phyloP scores from a whole-genome alignment of 371 early-diverging fungal genomes.

The Vavraia culicis region DNA sequence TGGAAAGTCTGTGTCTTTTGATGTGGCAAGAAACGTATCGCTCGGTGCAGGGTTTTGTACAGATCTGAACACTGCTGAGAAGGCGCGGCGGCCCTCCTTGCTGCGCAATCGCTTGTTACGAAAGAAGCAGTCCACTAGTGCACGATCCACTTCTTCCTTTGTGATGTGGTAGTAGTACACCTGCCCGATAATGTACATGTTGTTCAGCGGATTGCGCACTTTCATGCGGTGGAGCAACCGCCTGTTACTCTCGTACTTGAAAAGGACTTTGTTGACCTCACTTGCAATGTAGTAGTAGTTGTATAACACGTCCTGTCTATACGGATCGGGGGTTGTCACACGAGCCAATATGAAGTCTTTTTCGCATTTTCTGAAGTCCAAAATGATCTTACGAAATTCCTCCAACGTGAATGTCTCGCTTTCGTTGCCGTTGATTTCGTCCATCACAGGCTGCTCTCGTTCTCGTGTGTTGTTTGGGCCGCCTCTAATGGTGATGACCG shows the following conservation, averaged over 20 bases:
- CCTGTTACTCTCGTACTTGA: slow-evolving; percentile 48
- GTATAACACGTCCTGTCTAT: slow-evolving; percentile 45
- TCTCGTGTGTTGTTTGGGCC: slow-evolving; percentile 35
- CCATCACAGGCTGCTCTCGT: slow-evolving; percentile 29
- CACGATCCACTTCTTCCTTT: slow-evolving; percentile 32
- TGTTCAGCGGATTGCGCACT: slow-evolving; percentile 57
- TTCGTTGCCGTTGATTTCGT: slow-evolving; percentile 46
- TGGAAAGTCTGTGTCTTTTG: no score
- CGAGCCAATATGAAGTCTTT: slow-evolving; percentile 57
- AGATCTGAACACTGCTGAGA: slow-evolving; percentile 27
- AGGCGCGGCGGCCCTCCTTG: no score
- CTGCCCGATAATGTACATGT: slow-evolving; percentile 54
- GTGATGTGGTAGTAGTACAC: slow-evolving; percentile 49
- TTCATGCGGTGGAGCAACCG: slow-evolving; percentile 52
- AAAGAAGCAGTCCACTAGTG: slow-evolving; percentile 41
- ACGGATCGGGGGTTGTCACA: slow-evolving; percentile 54
- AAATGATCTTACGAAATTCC: slow-evolving; percentile 48
- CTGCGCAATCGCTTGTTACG: no score
- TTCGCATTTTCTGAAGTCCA: slow-evolving; percentile 46
- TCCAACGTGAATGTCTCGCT: slow-evolving; percentile 61
- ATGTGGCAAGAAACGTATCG: no score
- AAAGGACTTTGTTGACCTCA: slow-evolving; percentile 56
- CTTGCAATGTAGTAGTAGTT: slow-evolving; percentile 55
- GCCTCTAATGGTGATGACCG: slow-evolving; percentile 37
- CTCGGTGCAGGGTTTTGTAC: no score